Evolutionary conservation across 2,329 filamentous ascomycete genomes (phyloP).

Genomic region (Colletotrichum sp.): DNA sequence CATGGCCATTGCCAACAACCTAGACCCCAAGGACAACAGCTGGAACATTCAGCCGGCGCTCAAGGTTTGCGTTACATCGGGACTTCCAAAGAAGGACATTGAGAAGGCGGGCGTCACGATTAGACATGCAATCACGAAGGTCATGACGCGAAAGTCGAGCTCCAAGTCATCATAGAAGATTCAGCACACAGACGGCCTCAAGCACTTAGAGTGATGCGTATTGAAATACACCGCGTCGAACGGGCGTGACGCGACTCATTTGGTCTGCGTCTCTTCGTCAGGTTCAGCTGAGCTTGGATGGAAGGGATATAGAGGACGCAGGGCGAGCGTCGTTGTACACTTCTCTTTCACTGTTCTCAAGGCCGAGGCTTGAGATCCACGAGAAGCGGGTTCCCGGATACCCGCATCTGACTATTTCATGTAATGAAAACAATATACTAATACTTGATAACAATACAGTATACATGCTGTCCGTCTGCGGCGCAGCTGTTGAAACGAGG

Average conservation of each 20-base stretch:
- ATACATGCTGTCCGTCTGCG: neutral
- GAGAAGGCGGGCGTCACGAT: conserved; percentile 92
- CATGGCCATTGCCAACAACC: conserved; percentile 68
- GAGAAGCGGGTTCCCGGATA: neutral
- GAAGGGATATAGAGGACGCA: neutral
- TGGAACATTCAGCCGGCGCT: conserved; percentile 80
- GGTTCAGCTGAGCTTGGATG: neutral
- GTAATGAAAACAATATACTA: neutral
- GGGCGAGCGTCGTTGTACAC: neutral
- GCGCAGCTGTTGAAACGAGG: neutral
- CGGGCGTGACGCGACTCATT: neutral
- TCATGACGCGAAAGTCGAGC: conserved; percentile 72
- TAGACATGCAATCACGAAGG: conserved; percentile 91
- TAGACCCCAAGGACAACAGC: conserved; percentile 70
- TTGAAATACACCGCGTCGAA: neutral
- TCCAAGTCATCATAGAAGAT: conserved; percentile 26
- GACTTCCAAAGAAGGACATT: conserved; percentile 89
- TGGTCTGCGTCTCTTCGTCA: neutral
- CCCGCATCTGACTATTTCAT: neutral
- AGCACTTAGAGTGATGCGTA: conserved; percentile 22
- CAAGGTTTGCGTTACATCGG: conserved; percentile 89
- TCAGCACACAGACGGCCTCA: neutral
- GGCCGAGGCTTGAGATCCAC: neutral
- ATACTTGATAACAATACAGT: neutral
- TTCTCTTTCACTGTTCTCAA: neutral